Percentiles rank a stretch among this genome's conserved stretches.
These are phyloP conservation scores for Dryas integrifolia DNA, from an alignment of 331 rosid species.

Conservation along the genomic window DNA sequence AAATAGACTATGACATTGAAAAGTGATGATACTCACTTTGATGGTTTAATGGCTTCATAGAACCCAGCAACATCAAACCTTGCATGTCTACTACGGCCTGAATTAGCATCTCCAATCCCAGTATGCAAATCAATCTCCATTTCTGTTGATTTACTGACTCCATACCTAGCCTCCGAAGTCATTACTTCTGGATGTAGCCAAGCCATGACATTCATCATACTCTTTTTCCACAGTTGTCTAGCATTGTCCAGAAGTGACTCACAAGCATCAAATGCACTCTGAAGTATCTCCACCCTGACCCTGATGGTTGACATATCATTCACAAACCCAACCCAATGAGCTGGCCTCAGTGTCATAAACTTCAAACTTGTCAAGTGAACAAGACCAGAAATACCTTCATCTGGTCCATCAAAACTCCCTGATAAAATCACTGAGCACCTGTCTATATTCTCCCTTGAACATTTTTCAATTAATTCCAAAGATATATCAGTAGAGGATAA, in stretches of 20 bases:
- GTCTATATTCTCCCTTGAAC: slow-evolving; percentile 25
- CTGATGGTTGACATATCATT: slow-evolving; percentile 49
- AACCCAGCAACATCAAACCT: slow-evolving; percentile 73
- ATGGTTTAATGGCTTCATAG: slow-evolving; percentile 88
- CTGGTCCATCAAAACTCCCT: slow-evolving; percentile 82
- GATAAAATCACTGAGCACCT: slow-evolving; percentile 57
- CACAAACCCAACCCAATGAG: slow-evolving; percentile 43
- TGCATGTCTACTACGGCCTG: slow-evolving; percentile 28
- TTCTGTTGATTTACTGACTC: slow-evolving; percentile 42
- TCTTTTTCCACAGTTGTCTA: slow-evolving; percentile 80
- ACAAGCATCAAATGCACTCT: slow-evolving; percentile 65
- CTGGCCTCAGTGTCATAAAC: slow-evolving; percentile 65
- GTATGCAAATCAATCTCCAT: slow-evolving; percentile 44
- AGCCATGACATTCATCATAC: slow-evolving; percentile 78
- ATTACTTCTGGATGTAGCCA: slow-evolving; percentile 90
- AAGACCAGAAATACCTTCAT: slow-evolving; percentile 80
- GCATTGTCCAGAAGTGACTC: slow-evolving; percentile 71
- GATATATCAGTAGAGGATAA: slow-evolving; percentile 59
- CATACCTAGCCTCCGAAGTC: slow-evolving; percentile 73
- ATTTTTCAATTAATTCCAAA: slow-evolving; percentile 56
- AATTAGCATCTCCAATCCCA: slow-evolving; percentile 36
- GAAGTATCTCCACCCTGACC: slow-evolving; percentile 72
- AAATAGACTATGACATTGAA: slow-evolving; percentile 17
- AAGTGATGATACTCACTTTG: slow-evolving; percentile 64
- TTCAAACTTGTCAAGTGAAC: slow-evolving; percentile 76